Evolutionary conservation across 2,329 filamentous ascomycete species (phyloP).

Genomic region (Talaromyces sp.): DNA sequence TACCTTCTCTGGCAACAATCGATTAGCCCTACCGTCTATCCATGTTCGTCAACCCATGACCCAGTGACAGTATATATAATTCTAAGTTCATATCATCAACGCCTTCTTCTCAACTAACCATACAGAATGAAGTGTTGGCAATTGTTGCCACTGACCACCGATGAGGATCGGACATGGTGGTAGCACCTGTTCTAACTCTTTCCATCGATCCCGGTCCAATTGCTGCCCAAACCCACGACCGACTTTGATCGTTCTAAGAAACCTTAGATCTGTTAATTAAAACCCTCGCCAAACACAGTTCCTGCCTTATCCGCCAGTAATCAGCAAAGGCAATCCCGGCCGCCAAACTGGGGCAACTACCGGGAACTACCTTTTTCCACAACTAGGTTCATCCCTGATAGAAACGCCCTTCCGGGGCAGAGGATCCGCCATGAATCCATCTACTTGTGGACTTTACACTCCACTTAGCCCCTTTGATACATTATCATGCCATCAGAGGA

Average conservation of each 20-base stretch:
- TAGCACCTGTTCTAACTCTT: neutral
- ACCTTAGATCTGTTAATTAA: slow-evolving; percentile 6
- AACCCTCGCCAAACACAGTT: slow-evolving; percentile 1
- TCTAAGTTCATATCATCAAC: too few species aligned
- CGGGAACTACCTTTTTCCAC: neutral
- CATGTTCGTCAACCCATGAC: neutral
- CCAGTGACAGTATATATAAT: neutral
- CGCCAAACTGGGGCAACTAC: neutral
- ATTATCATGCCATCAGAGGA: neutral
- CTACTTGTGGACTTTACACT: neutral
- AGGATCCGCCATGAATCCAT: slow-evolving; percentile 4
- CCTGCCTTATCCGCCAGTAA: neutral
- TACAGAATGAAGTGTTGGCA: neutral
- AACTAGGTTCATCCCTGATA: slow-evolving; percentile 18
- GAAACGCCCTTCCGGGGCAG: neutral
- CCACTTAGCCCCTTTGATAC: slow-evolving; percentile 6
- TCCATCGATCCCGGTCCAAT: slow-evolving; percentile 8
- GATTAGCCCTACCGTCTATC: neutral
- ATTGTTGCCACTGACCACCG: neutral
- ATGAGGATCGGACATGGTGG: neutral
- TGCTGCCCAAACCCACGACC: slow-evolving; percentile 16
- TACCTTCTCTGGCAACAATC: neutral
- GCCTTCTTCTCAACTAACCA: neutral
- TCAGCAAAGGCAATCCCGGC: neutral
- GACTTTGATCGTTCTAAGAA: slow-evolving; percentile 2